Percentiles rank a stretch among this genome's conserved stretches.
phyloP scores from a whole-genome alignment of 768 basidiomycete genomes.

The Mycena rosella region DNA sequence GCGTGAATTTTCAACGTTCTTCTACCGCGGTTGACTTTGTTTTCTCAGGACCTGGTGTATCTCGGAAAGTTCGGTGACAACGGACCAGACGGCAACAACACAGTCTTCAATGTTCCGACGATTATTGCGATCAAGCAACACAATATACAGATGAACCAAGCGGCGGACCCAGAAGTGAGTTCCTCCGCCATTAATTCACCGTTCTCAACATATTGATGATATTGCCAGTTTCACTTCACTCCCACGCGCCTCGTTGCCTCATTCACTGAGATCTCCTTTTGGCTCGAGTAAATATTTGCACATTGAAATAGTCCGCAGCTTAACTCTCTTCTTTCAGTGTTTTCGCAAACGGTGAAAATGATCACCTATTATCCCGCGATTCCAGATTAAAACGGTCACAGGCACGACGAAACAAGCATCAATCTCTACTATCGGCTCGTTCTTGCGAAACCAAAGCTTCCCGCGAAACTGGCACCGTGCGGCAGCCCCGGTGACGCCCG shows the following conservation, averaged over 20 bases:
- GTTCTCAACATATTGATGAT: conserved; percentile 6
- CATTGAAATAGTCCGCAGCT: conserved; percentile 2
- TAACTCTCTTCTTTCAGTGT: neutral
- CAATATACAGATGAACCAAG: conserved; percentile 31
- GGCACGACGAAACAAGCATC: conserved; percentile 32
- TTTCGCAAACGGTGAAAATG: conserved; percentile 4
- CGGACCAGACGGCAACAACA: conserved; percentile 27
- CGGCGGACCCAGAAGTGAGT: conserved; percentile 23
- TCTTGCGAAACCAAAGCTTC: conserved; percentile 32
- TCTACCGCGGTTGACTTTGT: conserved; percentile 1
- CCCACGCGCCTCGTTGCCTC: conserved; percentile 16
- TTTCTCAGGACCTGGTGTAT: conserved; percentile 26
- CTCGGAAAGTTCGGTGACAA: conserved; percentile 30
- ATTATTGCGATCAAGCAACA: conserved; percentile 30
- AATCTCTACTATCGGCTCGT: conserved; percentile 29
- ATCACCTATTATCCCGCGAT: neutral
- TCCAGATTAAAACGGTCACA: conserved; percentile 6
- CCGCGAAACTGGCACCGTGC: conserved; percentile 27
- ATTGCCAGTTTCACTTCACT: conserved; percentile 22
- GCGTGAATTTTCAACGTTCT: conserved; percentile 9
- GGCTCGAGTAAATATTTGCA: conserved; percentile 4
- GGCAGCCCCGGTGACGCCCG: neutral
- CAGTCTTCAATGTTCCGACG: conserved; percentile 27
- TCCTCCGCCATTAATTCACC: conserved; percentile 4
- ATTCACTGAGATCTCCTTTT: conserved; percentile 13